Conservation (phyloP, 148 eudicot genomes). For the Cornus suecica region DNA sequence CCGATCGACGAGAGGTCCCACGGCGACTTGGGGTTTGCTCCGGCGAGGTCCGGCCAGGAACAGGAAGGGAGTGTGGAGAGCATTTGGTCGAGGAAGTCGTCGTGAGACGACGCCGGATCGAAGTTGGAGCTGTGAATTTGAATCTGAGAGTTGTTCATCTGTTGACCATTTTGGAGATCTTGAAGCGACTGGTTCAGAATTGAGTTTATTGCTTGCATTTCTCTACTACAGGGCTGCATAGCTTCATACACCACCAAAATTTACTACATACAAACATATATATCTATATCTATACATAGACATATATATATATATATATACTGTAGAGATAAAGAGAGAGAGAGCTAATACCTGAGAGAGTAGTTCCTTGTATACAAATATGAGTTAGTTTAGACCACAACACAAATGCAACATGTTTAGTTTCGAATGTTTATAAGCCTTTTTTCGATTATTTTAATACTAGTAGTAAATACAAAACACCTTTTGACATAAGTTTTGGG, state of each 20-base stretch:
- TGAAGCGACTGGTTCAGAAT: conserved; percentile 23
- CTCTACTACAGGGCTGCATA: conserved; percentile 24
- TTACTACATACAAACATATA: neutral
- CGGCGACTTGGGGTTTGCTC: conserved; percentile 18
- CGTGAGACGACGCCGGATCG: conserved; percentile 35
- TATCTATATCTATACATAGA: neutral
- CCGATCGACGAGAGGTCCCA: conserved; percentile 15
- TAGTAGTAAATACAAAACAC: neutral
- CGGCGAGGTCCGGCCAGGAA: conserved; percentile 36
- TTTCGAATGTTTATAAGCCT: neutral
- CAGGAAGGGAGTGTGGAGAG: conserved; percentile 44
- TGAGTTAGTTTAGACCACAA: neutral
- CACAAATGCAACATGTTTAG: neutral
- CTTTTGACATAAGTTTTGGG: too few relatives aligned
- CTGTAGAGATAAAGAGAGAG: conserved; percentile 1
- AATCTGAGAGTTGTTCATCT: conserved; percentile 10
- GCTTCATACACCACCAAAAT: neutral
- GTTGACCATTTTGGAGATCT: conserved; percentile 17
- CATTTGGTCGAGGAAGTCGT: conserved; percentile 77
- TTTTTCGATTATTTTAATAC: neutral
- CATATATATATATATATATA: neutral
- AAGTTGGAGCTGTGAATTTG: conserved; percentile 5
- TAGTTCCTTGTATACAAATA: neutral
- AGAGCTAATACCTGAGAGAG: neutral
- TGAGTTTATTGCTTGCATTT: conserved; percentile 24